phyloP scores from a whole-genome alignment of 306 rosid species.

The Calophaca sinica region DNA sequence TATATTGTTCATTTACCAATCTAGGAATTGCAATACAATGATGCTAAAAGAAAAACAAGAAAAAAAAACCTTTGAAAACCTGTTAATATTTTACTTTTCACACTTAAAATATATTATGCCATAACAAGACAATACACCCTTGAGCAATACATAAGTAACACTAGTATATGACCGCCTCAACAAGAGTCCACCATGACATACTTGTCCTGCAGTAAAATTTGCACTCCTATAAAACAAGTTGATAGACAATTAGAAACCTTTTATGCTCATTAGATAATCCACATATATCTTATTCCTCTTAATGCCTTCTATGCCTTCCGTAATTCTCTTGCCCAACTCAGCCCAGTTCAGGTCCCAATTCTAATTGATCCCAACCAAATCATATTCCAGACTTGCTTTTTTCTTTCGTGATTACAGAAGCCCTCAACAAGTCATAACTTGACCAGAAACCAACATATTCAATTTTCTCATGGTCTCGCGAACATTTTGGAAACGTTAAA shows the following conservation, averaged over 20 bases:
- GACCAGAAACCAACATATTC: constrained; percentile 22
- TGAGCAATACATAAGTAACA: constrained; percentile 32
- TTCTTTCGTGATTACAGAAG: constrained; percentile 15
- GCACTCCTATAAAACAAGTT: not conserved
- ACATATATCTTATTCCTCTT: constrained; percentile 17
- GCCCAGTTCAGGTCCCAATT: constrained; percentile 46
- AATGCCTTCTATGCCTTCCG: not conserved
- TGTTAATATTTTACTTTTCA: constrained; percentile 2
- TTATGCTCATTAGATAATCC: constrained; percentile 25
- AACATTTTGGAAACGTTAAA: not conserved
- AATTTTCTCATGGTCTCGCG: constrained; percentile 11
- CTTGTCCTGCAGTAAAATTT: no score
- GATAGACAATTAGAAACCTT: not conserved
- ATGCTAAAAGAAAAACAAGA: constrained; percentile 18
- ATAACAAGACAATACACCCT: not conserved
- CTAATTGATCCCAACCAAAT: constrained; percentile 23
- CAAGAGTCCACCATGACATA: not conserved
- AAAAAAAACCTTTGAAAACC: not conserved
- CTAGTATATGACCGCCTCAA: constrained; percentile 2
- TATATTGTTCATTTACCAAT: no score
- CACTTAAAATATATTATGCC: not conserved
- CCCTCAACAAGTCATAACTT: constrained; percentile 1
- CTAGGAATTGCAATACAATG: not conserved
- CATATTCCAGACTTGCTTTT: constrained; percentile 16
- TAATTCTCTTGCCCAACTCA: no score